Evolutionary conservation across 768 basidiomycete species (phyloP).

Genomic region (Kwoniella botswanensis): DNA sequence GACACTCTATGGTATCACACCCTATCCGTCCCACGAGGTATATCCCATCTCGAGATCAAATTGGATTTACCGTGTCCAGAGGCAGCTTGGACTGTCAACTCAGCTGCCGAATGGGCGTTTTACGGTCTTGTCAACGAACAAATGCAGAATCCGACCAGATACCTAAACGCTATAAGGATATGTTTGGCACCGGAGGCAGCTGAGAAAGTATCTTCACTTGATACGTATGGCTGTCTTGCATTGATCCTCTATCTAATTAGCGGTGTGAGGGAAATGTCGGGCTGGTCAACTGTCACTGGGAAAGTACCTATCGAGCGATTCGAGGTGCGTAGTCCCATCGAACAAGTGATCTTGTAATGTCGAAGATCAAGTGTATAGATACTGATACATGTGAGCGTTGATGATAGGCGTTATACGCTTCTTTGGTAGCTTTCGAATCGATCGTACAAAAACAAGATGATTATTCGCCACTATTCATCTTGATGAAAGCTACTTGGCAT

Average conservation of each 20-base stretch:
- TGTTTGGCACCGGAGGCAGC: not conserved
- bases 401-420: slow-evolving; percentile 11
- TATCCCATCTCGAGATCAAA: slow-evolving; percentile 53
- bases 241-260: not conserved
- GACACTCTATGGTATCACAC: slow-evolving; percentile 43
- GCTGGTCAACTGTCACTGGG: slow-evolving; percentile 48
- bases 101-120: slow-evolving; percentile 34
- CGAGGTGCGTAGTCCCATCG: slow-evolving; percentile 29
- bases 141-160: slow-evolving; percentile 1
- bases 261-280: slow-evolving; percentile 41
- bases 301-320: slow-evolving; percentile 34
- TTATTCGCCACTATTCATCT: not conserved
- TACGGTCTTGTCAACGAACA: not conserved
- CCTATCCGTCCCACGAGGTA: slow-evolving; percentile 35
- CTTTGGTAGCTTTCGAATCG: slow-evolving; percentile 6
- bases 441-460: slow-evolving; percentile 6
- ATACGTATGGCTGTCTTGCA: slow-evolving; percentile 1
- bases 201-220: not conserved
- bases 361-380: too few relatives aligned
- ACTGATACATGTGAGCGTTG: too few relatives aligned
- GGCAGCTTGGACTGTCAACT: slow-evolving; percentile 18
- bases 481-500: slow-evolving; percentile 34
- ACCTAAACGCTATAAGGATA: not conserved
- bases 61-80: slow-evolving; percentile 37
- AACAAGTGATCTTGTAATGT: too few relatives aligned